A percentile compares a stretch with the other conserved stretches of the same genome.
Conservation (phyloP, 1,139 yeast genomes). For the Debaryomycetaceae sp. region DNA sequence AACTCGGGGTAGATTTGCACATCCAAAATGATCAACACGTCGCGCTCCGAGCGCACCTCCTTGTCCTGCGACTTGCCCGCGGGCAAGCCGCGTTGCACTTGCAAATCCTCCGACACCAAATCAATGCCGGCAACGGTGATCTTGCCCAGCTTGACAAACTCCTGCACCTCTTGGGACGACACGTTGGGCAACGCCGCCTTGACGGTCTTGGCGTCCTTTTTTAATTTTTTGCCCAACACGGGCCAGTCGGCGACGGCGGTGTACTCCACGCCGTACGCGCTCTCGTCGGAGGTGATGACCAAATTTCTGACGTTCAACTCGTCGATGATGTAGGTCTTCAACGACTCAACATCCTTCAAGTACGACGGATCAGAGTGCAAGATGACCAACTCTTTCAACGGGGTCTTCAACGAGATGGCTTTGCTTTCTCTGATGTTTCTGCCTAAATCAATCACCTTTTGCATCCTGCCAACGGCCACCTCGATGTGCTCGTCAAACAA, state of each 20-base stretch:
- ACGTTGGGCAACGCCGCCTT: slow-evolving; percentile 87
- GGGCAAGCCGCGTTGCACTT: slow-evolving; percentile 85
- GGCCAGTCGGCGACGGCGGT: slow-evolving; percentile 99
- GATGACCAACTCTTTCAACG: slow-evolving; percentile 83
- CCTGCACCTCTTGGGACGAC: slow-evolving; percentile 76
- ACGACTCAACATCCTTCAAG: slow-evolving; percentile 71
- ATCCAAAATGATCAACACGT: slow-evolving; percentile 84
- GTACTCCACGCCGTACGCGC: slow-evolving; percentile 85
- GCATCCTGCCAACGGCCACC: slow-evolving; percentile 91
- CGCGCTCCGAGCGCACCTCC: slow-evolving; percentile 84
- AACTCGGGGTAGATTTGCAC: slow-evolving; percentile 83
- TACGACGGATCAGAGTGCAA: slow-evolving; percentile 74
- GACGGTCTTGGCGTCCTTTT: slow-evolving; percentile 89
- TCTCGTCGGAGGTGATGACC: slow-evolving; percentile 86
- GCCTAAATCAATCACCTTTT: slow-evolving; percentile 92
- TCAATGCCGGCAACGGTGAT: slow-evolving; percentile 86
- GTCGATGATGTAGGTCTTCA: slow-evolving; percentile 76
- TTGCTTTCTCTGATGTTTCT: slow-evolving; percentile 96
- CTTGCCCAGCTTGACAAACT: slow-evolving; percentile 67
- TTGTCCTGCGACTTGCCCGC: slow-evolving; percentile 60
- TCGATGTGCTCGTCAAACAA: slow-evolving; percentile 76
- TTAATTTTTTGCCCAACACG: slow-evolving; percentile 92
- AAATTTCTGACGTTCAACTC: slow-evolving; percentile 91
- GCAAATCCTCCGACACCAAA: slow-evolving; percentile 80
- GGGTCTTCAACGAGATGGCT: slow-evolving; percentile 89